Base-by-base conservation (phyloP, 164 flowering plant genomes). In the Nymphaea colorata region DNA sequence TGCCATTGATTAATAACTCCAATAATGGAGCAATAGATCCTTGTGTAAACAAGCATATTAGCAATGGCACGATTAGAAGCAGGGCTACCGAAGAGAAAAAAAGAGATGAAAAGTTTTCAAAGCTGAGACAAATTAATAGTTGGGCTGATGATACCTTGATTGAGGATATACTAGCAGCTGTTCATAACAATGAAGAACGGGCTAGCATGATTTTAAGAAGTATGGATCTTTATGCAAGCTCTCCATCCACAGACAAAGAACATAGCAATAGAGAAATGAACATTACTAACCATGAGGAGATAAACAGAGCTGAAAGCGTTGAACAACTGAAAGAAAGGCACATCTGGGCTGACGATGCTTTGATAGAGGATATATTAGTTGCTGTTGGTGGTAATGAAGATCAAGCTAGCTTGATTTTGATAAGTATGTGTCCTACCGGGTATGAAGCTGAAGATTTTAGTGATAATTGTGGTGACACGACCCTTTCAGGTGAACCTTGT, bases 61-160 rank as follows among this genome's bases (percentile, higher is more conserved):
- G 65, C 15, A 67, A 57, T 62, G 72, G 77, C 61, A 69, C 64
- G 12, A n/a, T 59, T 2, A 64, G 44, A 6, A 70, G 6, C 67
- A 14, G 55, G 64, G 64, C 44, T 25, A 59, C 61, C 41, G 68
- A 71, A 18, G 72, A 65, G 25, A 53, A 62, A 4, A 74, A 57
- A 66, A 3, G 18, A 44, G 51, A 36, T 69, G 64, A 66, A 12
- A 70, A 65, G 41, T n/a, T 78, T 65, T 63, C 63, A 25, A 82
- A 81, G 80, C 84, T 90, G 43, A 79, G 79, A 64, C 73, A 76
- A 67, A 67, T 74, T 3, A 77, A 86, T 68, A 16, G 71, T 57
- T 88, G 91, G 96, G 96, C 96, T 70, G 90, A 85, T 59, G 71
- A 72, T 65, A 74, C 79, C 76, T 86, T 93, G 84, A 82, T 90